Base-by-base conservation (phyloP, 768 basidiomycete species). In the Mycena epipterygia region DNA sequence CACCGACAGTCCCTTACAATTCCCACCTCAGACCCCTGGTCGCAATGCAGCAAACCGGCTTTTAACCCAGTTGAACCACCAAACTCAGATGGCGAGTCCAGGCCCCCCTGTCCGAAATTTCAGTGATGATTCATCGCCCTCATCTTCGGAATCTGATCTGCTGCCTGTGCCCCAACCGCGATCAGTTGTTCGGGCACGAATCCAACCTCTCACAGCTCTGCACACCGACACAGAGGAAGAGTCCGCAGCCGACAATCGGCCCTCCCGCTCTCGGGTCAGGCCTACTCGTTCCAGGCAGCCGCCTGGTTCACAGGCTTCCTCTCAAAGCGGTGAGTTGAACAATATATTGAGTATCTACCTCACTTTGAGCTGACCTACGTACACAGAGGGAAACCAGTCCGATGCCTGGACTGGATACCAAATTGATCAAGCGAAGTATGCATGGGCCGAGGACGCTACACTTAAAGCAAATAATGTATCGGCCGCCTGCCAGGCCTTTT, bases 1-100 rank as follows among this genome's bases (percentile, higher is more conserved):
- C 41, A 42, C 57, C 27, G 44, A 44, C 41, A 59, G 41, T 59
- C 57, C 57, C 39, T 59, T 60, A 35, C 59, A 60, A 60, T 48
- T 48, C 44, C 59, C 59, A 60, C 59, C 59, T 48, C 59, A 60
- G 59, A 60, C 59, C n/a, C 59, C 59, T 46, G 59, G 59, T 60
- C 59, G 33, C 59, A 35, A 32, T 60, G 59, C 59, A 46, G 59
- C 59, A 46, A 60, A 60, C 59, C 59, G 59, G 44, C 59, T 60
- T 48, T 35, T 60, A 33, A 33, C 44, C 30, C 44, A 60, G 44
- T 60, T 60, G 59, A 60, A 60, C 59, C 44, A 60, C 29, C 59
- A 60, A 35, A 35, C 59, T 46, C 59, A 60, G 44, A 46, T 60
- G 42, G 44, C 59, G 59, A 60, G 59, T 60, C 59, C 59, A 48